Evolutionary conservation across 2,329 filamentous ascomycete genomes (phyloP).

Genomic region (Fusarium lateritium): DNA sequence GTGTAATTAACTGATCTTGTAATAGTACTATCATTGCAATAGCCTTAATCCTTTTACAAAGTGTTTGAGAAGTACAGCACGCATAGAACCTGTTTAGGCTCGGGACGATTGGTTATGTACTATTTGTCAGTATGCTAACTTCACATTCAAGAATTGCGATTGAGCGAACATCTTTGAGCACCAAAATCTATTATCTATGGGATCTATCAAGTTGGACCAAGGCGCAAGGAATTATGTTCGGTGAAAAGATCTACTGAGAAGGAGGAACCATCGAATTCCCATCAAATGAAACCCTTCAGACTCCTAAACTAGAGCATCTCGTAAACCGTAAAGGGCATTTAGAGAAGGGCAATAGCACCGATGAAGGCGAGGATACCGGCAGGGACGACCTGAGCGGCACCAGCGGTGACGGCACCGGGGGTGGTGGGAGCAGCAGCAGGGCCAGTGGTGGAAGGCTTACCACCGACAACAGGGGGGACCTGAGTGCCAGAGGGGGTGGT

Average conservation of each 20-base stretch:
- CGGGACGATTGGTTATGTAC: no score
- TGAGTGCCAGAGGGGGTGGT: constrained; percentile 2
- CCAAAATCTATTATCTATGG: constrained; percentile 11
- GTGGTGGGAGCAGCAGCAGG: constrained; percentile 18
- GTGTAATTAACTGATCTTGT: no score
- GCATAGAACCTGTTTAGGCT: no score
- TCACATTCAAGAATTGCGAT: no score
- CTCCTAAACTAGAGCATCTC: no score
- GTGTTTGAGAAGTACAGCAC: no score
- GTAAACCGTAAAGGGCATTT: constrained; percentile 11
- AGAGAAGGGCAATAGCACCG: constrained; percentile 48
- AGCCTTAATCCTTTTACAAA: no score
- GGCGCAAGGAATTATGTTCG: background rate
- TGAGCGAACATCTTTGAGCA: background rate
- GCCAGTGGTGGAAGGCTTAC: constrained; percentile 5
- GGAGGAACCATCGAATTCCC: no score
- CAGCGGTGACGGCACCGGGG: constrained; percentile 32
- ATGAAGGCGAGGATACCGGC: constrained; percentile 45
- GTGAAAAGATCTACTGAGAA: background rate
- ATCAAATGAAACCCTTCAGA: no score
- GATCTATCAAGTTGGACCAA: constrained; percentile 1
- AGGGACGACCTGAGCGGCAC: constrained; percentile 41
- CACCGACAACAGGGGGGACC: no score
- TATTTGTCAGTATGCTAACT: no score
- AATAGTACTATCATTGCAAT: no score